Evolutionary conservation across 306 rosid genomes (phyloP).

Genomic region (Hylodesmum podocarpum): DNA sequence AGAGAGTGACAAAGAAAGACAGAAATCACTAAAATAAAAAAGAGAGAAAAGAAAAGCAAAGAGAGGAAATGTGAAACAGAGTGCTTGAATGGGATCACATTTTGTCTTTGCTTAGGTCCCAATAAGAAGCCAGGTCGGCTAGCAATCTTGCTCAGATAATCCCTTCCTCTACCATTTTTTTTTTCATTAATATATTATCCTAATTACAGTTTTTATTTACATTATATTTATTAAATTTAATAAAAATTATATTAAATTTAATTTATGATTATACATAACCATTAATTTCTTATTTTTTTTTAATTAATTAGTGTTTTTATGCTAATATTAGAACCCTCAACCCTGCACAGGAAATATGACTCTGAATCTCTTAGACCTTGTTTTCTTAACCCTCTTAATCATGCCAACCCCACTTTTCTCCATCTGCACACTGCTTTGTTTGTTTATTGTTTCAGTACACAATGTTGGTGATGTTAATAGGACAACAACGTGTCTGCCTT

Average conservation of each 20-base stretch:
- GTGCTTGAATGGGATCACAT: constrained; percentile 72
- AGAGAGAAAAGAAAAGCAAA: constrained; percentile 4
- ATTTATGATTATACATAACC: too few relatives aligned
- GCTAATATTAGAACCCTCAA: constrained; percentile 22
- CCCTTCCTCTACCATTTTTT: neutral
- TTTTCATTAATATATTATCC: constrained; percentile 1
- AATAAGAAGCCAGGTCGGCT: constrained; percentile 47
- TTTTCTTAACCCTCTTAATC: constrained; percentile 55
- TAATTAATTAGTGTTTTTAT: neutral
- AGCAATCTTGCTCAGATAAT: neutral
- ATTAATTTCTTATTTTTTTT: too few relatives aligned
- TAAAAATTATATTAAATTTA: too few relatives aligned
- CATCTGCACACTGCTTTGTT: constrained; percentile 29
- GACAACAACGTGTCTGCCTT: constrained; percentile 35
- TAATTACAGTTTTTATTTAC: too few relatives aligned
- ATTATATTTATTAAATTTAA: too few relatives aligned
- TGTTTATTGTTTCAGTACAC: constrained; percentile 41
- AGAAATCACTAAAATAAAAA: constrained; percentile 30
- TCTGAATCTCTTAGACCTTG: constrained; percentile 16
- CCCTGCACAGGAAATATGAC: constrained; percentile 50
- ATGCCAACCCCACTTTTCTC: constrained; percentile 35
- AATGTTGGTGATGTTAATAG: constrained; percentile 37
- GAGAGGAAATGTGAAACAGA: constrained; percentile 50
- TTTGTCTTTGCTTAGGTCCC: constrained; percentile 56
- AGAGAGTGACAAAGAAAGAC: constrained; percentile 55